These are phyloP conservation scores for Corrigiola litoralis DNA, from an alignment of 179 eudicot species.

Conservation along the genomic window DNA sequence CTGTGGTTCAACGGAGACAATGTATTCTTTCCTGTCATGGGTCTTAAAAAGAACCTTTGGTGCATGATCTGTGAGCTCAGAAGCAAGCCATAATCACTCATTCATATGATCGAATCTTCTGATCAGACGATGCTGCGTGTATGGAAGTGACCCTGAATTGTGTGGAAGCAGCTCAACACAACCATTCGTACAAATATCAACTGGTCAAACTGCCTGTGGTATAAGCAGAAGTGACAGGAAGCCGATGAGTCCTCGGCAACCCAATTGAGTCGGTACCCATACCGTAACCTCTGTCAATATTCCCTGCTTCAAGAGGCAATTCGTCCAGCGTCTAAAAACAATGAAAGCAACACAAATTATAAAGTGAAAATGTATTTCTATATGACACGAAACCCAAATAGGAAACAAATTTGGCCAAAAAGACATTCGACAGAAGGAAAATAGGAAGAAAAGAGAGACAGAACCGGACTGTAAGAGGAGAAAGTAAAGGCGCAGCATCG, in stretches of 20 bases:
- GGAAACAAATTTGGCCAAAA: not conserved
- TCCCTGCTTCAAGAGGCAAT: conserved; percentile 85
- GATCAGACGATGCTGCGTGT: not conserved
- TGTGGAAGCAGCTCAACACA: not conserved
- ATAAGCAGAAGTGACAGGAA: conserved; percentile 62
- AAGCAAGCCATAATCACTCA: not conserved
- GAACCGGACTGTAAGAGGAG: not conserved
- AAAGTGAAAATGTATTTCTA: not conserved
- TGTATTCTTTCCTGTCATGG: conserved; percentile 4
- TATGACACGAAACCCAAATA: not conserved
- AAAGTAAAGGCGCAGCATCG: not conserved
- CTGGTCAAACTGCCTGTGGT: conserved; percentile 29
- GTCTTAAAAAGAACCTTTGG: not conserved
- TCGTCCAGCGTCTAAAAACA: conserved; percentile 73
- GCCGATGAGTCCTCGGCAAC: conserved; percentile 74
- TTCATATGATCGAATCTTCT: not conserved
- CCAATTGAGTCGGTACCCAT: conserved; percentile 65
- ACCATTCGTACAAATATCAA: conserved; percentile 13
- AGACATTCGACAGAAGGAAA: no score
- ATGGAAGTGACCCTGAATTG: not conserved
- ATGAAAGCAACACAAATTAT: not conserved
- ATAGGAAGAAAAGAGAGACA: not conserved
- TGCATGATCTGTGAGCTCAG: conserved; percentile 4
- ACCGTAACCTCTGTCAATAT: conserved; percentile 70
- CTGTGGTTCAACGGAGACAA: not conserved